A percentile compares a stretch with the other conserved stretches of the same genome.
phyloP scores from a whole-genome alignment of 169 alveolate genomes.

The Plasmodium berghei region DNA sequence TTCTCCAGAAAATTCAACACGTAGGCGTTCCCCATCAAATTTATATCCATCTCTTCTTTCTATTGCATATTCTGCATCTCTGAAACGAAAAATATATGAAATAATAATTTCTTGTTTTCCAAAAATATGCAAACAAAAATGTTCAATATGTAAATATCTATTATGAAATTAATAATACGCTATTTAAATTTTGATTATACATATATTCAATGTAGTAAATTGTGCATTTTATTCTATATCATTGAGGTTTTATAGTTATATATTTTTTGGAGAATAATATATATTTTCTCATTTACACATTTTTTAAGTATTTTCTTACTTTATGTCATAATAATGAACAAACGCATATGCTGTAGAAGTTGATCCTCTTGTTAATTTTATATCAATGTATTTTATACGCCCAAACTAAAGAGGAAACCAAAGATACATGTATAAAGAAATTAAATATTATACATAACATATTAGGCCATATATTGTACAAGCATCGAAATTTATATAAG shows the following conservation, averaged over 20 bases:
- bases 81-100: constrained; percentile 13
- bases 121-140: constrained; percentile 18
- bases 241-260: too few species aligned
- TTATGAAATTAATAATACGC: not conserved
- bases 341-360: constrained; percentile 82
- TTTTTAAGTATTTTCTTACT: constrained; percentile 61
- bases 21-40: constrained; percentile 81
- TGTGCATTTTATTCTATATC: too few species aligned
- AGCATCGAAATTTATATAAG: constrained; percentile 1
- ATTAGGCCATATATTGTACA: constrained; percentile 4
- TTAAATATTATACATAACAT: constrained; percentile 2
- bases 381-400: constrained; percentile 83
- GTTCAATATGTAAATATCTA: constrained; percentile 14
- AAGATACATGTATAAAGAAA: not conserved
- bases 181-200: too few species aligned
- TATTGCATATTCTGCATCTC: constrained; percentile 87
- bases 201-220: too few species aligned
- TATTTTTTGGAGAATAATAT: not conserved
- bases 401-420: constrained; percentile 80
- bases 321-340: constrained; percentile 78
- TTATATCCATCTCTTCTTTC: constrained; percentile 82
- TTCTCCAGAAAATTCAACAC: constrained; percentile 87
- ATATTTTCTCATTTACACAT: constrained; percentile 9
- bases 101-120: constrained; percentile 17
- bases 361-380: constrained; percentile 78